Conservation (phyloP, 2,329 filamentous ascomycete species). For the Cadophora sp. region DNA sequence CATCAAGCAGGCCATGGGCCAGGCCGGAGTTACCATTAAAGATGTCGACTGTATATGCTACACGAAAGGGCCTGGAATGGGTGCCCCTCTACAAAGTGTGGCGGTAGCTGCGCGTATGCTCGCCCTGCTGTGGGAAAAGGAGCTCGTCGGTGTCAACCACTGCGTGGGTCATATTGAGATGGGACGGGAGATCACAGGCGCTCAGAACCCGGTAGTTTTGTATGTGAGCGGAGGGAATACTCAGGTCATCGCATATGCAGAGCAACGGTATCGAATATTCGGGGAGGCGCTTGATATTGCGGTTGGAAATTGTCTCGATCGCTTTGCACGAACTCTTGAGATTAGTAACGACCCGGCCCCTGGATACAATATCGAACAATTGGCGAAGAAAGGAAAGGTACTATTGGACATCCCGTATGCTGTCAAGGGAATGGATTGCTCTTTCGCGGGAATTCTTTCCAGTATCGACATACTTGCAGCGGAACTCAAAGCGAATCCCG, state of each 20-base stretch:
- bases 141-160: slow-evolving; percentile 95
- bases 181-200: slow-evolving; percentile 91
- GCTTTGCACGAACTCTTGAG: slow-evolving; percentile 87
- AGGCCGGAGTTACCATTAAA: slow-evolving; percentile 64
- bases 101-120: slow-evolving; percentile 86
- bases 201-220: slow-evolving; percentile 89
- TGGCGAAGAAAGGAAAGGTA: slow-evolving; percentile 75
- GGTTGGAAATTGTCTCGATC: slow-evolving; percentile 95
- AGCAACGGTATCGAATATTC: slow-evolving; percentile 95
- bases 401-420: slow-evolving; percentile 91
- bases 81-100: slow-evolving; percentile 85
- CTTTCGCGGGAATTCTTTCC: slow-evolving; percentile 90
- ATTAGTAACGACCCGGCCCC: slow-evolving; percentile 97
- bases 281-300: slow-evolving; percentile 97
- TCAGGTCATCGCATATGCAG: slow-evolving; percentile 96
- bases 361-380: slow-evolving; percentile 96
- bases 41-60: slow-evolving; percentile 95
- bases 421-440: slow-evolving; percentile 99
- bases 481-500: slow-evolving; percentile 61
- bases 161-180: slow-evolving; percentile 99
- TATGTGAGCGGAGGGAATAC: slow-evolving; percentile 98
- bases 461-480: slow-evolving; percentile 81
- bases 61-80: slow-evolving; percentile 96
- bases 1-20: slow-evolving; percentile 78
- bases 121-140: slow-evolving; percentile 82